These are phyloP conservation scores for Xylaria bambusicola DNA, from an alignment of 495 filamentous ascomycete genomes.

Conservation along the genomic window DNA sequence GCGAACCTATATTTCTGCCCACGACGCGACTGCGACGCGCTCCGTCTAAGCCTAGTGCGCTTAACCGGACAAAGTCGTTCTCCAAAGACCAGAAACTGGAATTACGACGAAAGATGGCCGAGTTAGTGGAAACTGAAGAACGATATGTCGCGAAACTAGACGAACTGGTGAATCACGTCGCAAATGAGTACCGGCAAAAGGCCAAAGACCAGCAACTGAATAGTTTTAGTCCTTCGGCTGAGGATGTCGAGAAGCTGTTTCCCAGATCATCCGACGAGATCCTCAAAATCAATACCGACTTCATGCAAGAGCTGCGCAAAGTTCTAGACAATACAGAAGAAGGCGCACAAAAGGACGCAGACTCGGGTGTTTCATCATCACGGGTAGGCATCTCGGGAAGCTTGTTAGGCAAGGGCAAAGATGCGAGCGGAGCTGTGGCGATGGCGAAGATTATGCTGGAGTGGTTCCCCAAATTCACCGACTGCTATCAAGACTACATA, in stretches of 20 bases:
- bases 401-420: slow-evolving; percentile 50
- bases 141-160: slow-evolving; percentile 85
- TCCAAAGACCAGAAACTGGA: slow-evolving; percentile 79
- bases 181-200: slow-evolving; percentile 69
- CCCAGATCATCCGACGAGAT: slow-evolving; percentile 77
- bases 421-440: slow-evolving; percentile 71
- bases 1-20: slow-evolving; percentile 81
- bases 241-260: slow-evolving; percentile 75
- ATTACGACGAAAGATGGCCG: slow-evolving; percentile 84
- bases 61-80: slow-evolving; percentile 72
- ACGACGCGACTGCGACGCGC: slow-evolving; percentile 84
- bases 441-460: slow-evolving; percentile 78
- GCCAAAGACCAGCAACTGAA: slow-evolving; percentile 57
- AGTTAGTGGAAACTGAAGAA: slow-evolving; percentile 91
- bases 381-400: slow-evolving; percentile 53
- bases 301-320: slow-evolving; percentile 70
- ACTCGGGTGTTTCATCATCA: slow-evolving; percentile 36
- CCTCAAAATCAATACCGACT: slow-evolving; percentile 73
- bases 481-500: slow-evolving; percentile 90
- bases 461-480: slow-evolving; percentile 87
- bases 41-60: slow-evolving; percentile 78
- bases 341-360: slow-evolving; percentile 70
- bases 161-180: slow-evolving; percentile 74
- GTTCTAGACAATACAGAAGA: slow-evolving; percentile 83
- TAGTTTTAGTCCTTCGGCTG: slow-evolving; percentile 71